Evolutionary conservation across 75 land plant species (phyloP).

Genomic region (Cunninghamia lanceolata): DNA sequence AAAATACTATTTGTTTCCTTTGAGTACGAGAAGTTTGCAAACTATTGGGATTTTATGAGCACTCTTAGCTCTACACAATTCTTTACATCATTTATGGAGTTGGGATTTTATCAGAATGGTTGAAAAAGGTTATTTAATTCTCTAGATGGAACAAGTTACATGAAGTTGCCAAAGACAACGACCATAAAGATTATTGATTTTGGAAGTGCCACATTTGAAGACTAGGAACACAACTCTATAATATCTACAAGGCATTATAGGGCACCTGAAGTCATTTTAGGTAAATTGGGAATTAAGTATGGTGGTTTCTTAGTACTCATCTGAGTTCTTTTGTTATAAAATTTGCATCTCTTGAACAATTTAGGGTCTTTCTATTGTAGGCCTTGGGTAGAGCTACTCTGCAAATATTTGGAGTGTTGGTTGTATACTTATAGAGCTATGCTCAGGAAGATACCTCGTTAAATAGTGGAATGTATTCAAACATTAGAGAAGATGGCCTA

Average conservation of each 20-base stretch:
- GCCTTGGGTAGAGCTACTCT: conserved; percentile 82
- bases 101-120: neutral
- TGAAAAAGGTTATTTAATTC: too few species aligned
- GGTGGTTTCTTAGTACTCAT: neutral
- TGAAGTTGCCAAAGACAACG: conserved; percentile 81
- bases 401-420: conserved; percentile 94
- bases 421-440: conserved; percentile 80
- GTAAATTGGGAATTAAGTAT: neutral
- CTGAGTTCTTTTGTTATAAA: neutral
- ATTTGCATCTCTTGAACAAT: neutral
- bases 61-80: too few species aligned
- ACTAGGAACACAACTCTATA: too few species aligned
- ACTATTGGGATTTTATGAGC: conserved; percentile 11
- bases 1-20: too few species aligned
- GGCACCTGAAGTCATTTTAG: too few species aligned
- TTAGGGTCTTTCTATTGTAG: conserved; percentile 12
- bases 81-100: neutral
- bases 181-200: conserved; percentile 97
- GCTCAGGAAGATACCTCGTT: conserved; percentile 48
- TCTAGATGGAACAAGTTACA: too few species aligned
- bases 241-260: too few species aligned
- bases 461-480: neutral
- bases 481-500: too few species aligned
- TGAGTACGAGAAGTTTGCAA: conserved; percentile 57
- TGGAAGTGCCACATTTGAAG: too few species aligned